Conservation (phyloP, 148 eudicot species). For the Rhododendron simsii region DNA sequence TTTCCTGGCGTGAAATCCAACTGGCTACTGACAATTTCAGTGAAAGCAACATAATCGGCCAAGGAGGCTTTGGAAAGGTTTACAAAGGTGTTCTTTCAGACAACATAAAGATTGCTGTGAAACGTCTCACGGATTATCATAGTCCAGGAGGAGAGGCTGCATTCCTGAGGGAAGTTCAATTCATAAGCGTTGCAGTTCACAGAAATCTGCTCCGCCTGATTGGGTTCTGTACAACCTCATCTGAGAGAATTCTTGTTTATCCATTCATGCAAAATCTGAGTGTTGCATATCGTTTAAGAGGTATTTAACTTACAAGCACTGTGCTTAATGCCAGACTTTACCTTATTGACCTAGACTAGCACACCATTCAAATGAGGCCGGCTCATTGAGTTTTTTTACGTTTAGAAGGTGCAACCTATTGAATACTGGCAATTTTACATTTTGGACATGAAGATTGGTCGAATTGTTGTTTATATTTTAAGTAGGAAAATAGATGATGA, state of each 20-base stretch:
- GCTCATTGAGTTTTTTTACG: background rate
- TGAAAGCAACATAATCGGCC: conserved; percentile 80
- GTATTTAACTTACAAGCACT: conserved; percentile 28
- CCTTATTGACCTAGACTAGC: background rate
- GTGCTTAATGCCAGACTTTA: background rate
- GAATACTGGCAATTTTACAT: background rate
- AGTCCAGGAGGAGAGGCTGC: conserved; percentile 95
- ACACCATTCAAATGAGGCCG: background rate
- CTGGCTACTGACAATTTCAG: conserved; percentile 74
- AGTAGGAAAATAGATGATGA: background rate
- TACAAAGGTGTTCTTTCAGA: conserved; percentile 70
- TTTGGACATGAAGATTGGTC: background rate
- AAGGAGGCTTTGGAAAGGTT: conserved; percentile 96
- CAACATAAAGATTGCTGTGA: conserved; percentile 68
- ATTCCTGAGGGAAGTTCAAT: conserved; percentile 71
- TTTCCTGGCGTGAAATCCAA: conserved; percentile 88
- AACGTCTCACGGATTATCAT: conserved; percentile 73
- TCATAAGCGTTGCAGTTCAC: conserved; percentile 93
- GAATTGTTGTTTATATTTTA: background rate
- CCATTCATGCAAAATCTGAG: conserved; percentile 94
- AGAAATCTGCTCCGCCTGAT: conserved; percentile 83
- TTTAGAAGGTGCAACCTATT: background rate
- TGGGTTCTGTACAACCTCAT: conserved; percentile 76
- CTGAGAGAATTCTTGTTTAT: conserved; percentile 85
- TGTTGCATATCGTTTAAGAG: conserved; percentile 85